Conservation (phyloP, 2,329 filamentous ascomycete genomes). For the Diaporthe sp. region DNA sequence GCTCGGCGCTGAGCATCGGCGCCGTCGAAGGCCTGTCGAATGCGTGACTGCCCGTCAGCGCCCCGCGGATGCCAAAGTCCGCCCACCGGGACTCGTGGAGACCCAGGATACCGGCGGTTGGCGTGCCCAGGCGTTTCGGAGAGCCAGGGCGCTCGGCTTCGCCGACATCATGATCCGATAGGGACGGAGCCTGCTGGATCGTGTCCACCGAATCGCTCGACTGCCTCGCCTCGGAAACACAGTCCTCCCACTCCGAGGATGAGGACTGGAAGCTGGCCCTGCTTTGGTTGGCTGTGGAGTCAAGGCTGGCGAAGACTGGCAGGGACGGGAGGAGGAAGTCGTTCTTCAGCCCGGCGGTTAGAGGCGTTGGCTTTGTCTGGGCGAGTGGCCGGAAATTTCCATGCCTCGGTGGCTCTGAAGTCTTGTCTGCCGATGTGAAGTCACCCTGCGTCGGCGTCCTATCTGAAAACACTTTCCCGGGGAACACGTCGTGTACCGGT, state of each 20-base stretch:
- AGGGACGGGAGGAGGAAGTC: constrained; percentile 20
- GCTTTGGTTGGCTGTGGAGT: background rate
- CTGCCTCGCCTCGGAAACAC: constrained; percentile 26
- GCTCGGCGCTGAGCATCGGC: background rate
- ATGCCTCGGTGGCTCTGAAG: background rate
- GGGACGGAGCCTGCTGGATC: background rate
- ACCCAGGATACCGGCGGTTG: constrained; percentile 49
- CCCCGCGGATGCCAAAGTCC: constrained; percentile 46
- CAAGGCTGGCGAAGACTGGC: constrained; percentile 6
- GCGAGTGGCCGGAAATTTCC: background rate
- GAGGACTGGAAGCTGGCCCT: constrained; percentile 29
- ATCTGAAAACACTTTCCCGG: background rate
- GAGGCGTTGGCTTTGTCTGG: background rate
- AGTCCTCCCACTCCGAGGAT: constrained; percentile 42
- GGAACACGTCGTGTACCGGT: background rate
- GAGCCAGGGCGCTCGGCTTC: background rate
- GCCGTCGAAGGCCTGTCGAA: constrained; percentile 36
- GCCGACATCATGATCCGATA: constrained; percentile 4
- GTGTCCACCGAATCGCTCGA: constrained; percentile 38
- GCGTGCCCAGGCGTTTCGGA: constrained; percentile 40
- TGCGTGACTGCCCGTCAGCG: constrained; percentile 45
- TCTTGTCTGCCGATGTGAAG: background rate
- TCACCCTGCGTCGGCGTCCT: constrained; percentile 4
- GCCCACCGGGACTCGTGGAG: constrained; percentile 45
- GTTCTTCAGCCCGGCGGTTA: background rate